Percentiles rank a stretch among this genome's conserved stretches.
Conservation (phyloP, 2,329 filamentous ascomycete species). For the Ascochyta pisi region DNA sequence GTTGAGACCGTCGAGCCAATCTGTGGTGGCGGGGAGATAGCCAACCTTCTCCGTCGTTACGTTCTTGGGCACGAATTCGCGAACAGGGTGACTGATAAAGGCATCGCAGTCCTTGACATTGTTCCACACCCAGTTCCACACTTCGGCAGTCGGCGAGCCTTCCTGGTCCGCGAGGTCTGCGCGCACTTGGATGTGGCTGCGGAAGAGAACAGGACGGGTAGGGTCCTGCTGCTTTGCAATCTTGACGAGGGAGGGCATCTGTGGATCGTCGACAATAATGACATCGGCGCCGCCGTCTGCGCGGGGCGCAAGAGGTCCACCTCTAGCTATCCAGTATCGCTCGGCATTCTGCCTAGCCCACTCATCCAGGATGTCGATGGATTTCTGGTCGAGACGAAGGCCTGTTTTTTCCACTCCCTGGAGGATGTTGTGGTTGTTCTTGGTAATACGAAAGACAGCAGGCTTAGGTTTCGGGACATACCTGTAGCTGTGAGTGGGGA, state of each 20-base stretch:
- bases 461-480: constrained; percentile 80
- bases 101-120: constrained; percentile 74
- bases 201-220: constrained; percentile 77
- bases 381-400: constrained; percentile 68
- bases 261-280: constrained; percentile 80
- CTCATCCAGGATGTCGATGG: constrained; percentile 68
- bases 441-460: constrained; percentile 81
- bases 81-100: constrained; percentile 84
- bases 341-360: constrained; percentile 79
- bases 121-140: constrained; percentile 78
- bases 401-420: constrained; percentile 73
- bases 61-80: constrained; percentile 73
- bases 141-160: constrained; percentile 72
- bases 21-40: constrained; percentile 81
- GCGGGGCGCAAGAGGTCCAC: constrained; percentile 69
- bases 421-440: constrained; percentile 87
- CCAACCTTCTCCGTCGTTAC: constrained; percentile 72
- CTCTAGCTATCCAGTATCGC: constrained; percentile 74
- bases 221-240: constrained; percentile 75
- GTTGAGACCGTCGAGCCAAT: constrained; percentile 85
- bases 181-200: constrained; percentile 83
- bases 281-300: constrained; percentile 77
- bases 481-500: constrained; percentile 48
- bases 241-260: constrained; percentile 81
- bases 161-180: constrained; percentile 71